A percentile compares a stretch with the other conserved stretches of the same genome.
phyloP scores from a whole-genome alignment of 306 rosid genomes.

The Myrica gale region DNA sequence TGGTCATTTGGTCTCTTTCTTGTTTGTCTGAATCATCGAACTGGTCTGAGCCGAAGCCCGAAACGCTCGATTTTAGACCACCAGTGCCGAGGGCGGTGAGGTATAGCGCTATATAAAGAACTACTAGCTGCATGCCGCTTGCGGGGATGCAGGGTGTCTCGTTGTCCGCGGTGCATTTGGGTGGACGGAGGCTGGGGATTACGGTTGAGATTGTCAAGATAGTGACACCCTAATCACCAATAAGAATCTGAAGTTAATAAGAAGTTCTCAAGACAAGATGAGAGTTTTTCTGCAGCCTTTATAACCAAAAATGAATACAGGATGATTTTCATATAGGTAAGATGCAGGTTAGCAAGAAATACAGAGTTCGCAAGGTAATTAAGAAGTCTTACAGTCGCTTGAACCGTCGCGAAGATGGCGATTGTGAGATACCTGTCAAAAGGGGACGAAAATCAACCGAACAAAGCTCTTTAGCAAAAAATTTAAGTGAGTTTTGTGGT shows the following conservation, averaged over 20 bases:
- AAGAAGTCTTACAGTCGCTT: conserved; percentile 65
- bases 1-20: conserved; percentile 54
- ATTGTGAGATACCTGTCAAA: conserved; percentile 72
- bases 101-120: conserved; percentile 66
- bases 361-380: too few species aligned
- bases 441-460: neutral
- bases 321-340: neutral
- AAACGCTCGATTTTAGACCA: conserved; percentile 78
- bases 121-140: conserved; percentile 39
- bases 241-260: neutral
- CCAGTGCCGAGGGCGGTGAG: conserved; percentile 81
- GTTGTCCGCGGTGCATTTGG: conserved; percentile 40
- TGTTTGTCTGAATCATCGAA: conserved; percentile 55
- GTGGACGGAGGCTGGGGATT: conserved; percentile 80
- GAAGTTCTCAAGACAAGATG: neutral
- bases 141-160: conserved; percentile 45
- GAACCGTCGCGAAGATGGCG: conserved; percentile 75
- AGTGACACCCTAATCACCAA: conserved; percentile 62
- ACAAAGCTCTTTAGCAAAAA: neutral
- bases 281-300: neutral
- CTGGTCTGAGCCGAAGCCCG: conserved; percentile 89
- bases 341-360: too few species aligned
- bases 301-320: neutral
- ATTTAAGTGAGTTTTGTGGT: neutral
- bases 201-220: conserved; percentile 73